Percentiles rank a stretch among this genome's conserved stretches.
Evolutionary conservation across 208 protist species (phyloP).

Genomic region (Trichomonas vaginalis): DNA sequence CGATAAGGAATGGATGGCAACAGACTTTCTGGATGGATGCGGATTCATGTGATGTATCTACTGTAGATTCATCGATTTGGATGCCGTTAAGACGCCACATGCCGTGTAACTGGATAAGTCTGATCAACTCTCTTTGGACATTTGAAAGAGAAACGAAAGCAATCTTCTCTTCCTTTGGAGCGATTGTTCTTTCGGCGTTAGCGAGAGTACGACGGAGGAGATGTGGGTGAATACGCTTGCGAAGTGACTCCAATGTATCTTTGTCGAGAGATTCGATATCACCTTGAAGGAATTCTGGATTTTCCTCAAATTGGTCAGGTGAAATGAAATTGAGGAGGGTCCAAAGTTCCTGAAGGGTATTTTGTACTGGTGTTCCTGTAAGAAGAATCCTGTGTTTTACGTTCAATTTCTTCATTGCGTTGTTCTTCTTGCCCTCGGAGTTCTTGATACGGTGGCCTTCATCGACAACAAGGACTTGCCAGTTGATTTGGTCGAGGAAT

Average conservation of each 20-base stretch:
- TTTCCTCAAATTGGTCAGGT: constrained; percentile 47
- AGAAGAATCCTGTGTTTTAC: constrained; percentile 14
- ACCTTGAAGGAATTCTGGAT: constrained; percentile 33
- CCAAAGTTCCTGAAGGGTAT: constrained; percentile 52
- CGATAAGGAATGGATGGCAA: constrained; percentile 81
- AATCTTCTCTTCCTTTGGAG: constrained; percentile 32
- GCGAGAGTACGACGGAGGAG: neutral
- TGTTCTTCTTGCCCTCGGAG: constrained; percentile 24
- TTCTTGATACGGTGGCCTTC: constrained; percentile 47
- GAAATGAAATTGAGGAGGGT: constrained; percentile 59
- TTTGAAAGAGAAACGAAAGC: constrained; percentile 28
- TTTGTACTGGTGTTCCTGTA: constrained; percentile 53
- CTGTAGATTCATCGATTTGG: neutral
- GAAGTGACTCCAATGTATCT: neutral
- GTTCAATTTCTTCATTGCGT: neutral
- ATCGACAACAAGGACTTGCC: constrained; percentile 53
- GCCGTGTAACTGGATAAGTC: neutral
- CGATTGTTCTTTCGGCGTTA: constrained; percentile 28
- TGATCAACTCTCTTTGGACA: constrained; percentile 20
- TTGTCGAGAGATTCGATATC: neutral
- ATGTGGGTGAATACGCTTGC: neutral
- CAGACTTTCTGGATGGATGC: constrained; percentile 52
- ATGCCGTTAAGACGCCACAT: neutral
- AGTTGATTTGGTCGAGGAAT: constrained; percentile 36
- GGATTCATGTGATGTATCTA: constrained; percentile 20